Base-by-base conservation (phyloP, 192 early-diverging fungal species). In the Rhizophagus sp. region DNA sequence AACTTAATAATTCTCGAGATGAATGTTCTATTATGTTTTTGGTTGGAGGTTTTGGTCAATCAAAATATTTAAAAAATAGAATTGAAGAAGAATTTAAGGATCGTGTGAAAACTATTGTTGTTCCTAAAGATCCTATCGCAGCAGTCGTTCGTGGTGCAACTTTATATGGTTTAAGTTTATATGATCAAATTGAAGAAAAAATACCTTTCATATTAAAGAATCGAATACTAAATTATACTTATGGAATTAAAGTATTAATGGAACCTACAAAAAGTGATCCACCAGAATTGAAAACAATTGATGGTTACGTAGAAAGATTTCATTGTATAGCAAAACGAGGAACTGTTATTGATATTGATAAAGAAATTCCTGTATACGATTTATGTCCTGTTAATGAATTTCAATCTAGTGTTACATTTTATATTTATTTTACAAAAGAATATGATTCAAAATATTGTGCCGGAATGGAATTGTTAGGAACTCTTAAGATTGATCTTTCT, bases 131-230 rank as follows among this genome's bases (percentile, higher is more conserved):
- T 69, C 84, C 86, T 52, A 87, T 88, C 44, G 67, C 88, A 24
- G 89, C 89, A 22, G 88, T 90, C 17, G 86, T 87, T 33, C 83
- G 86, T 78, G 89, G 89, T 8, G 89, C 89, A 15, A 87, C 88
- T 22, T 86, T 85, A 49, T 87, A 85, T 80, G 89, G 89, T 3
- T 30, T 75, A 19, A 75, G 15, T 57, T 19, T 57, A 19, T 5
- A 57, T 57, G 19, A 57, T 44, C 7, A 44, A 44, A 0, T 44
- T 44, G 41, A 44, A 44, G 41, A 44, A 44, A 44, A 44, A 44
- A 7, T 44, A 44, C 41, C 41, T 44, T 44, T 44, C 10, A 10
- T 44, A 44, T 44, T 44, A 44, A 44, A 44, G 41, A 44, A 44
- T 9, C 41, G 41, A 44, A 44, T 8, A 44, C 8, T 44, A 8